Percentiles rank a stretch among this genome's conserved stretches.
These are phyloP conservation scores for Cochlearia excelsa DNA, from an alignment of 345 rosid species.

Conservation along the genomic window DNA sequence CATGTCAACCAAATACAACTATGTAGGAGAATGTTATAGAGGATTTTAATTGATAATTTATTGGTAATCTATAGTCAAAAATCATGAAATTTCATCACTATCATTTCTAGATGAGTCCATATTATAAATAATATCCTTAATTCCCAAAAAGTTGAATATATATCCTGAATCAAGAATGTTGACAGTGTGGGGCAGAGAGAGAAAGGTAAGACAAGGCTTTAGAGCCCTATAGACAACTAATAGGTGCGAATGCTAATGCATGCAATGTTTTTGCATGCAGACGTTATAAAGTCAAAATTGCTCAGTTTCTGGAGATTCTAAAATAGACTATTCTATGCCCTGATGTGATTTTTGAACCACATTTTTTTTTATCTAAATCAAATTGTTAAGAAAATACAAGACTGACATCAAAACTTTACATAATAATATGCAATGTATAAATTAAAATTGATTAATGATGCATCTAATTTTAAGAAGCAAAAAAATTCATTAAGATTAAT, in stretches of 20 bases:
- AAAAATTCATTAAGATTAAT: neutral
- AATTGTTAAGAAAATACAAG: too few relatives aligned
- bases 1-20: too few relatives aligned
- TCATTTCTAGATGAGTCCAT: constrained; percentile 10
- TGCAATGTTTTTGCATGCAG: constrained; percentile 38
- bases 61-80: too few relatives aligned
- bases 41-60: too few relatives aligned
- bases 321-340: constrained; percentile 7
- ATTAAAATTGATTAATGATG: neutral
- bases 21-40: too few relatives aligned
- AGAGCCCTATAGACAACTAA: constrained; percentile 33
- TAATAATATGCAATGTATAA: neutral
- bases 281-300: constrained; percentile 33
- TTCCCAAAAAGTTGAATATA: constrained; percentile 16
- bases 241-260: constrained; percentile 40
- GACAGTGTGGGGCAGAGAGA: neutral
- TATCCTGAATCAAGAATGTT: constrained; percentile 24
- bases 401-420: too few relatives aligned
- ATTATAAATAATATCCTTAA: constrained; percentile 6
- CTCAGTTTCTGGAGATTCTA: constrained; percentile 37
- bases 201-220: constrained; percentile 17
- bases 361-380: neutral
- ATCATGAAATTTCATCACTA: neutral
- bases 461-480: too few relatives aligned
- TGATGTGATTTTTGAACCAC: constrained; percentile 22